Conservation (phyloP, 2,329 filamentous ascomycete genomes). For the Mollisiaceae sp. region DNA sequence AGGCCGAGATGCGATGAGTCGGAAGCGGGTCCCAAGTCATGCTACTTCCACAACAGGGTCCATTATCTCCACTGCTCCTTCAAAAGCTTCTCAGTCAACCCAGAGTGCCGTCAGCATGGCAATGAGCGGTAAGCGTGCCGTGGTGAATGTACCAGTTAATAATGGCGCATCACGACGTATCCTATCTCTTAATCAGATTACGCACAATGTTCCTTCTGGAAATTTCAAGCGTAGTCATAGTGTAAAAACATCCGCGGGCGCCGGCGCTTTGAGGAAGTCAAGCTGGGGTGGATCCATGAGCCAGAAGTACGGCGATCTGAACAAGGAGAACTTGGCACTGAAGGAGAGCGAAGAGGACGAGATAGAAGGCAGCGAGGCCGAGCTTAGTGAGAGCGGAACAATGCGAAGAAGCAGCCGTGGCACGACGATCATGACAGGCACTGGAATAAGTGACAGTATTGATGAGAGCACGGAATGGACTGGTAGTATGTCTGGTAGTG, state of each 20-base stretch:
- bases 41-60: constrained; percentile 47
- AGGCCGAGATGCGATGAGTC: constrained; percentile 53
- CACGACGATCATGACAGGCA: constrained; percentile 39
- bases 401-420: constrained; percentile 42
- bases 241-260: constrained; percentile 64
- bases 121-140: constrained; percentile 50
- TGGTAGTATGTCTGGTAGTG: constrained; percentile 37
- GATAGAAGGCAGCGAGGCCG: constrained; percentile 28
- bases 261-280: constrained; percentile 63
- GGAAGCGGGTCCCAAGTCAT: constrained; percentile 56
- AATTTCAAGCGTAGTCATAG: constrained; percentile 80
- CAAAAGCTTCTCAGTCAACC: constrained; percentile 38
- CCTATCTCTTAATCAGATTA: constrained; percentile 89
- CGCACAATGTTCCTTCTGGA: constrained; percentile 66
- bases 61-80: constrained; percentile 41
- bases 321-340: constrained; percentile 68
- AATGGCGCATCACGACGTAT: constrained; percentile 74
- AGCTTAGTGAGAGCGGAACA: constrained; percentile 36
- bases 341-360: constrained; percentile 64
- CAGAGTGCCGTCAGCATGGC: constrained; percentile 59
- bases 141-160: constrained; percentile 42
- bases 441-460: constrained; percentile 30
- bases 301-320: constrained; percentile 53
- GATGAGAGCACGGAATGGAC: constrained; percentile 41
- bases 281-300: constrained; percentile 66